A percentile compares a stretch with the other conserved stretches of the same genome.
phyloP scores from a whole-genome alignment of 75 land plant genomes.

The Larix kaempferi region DNA sequence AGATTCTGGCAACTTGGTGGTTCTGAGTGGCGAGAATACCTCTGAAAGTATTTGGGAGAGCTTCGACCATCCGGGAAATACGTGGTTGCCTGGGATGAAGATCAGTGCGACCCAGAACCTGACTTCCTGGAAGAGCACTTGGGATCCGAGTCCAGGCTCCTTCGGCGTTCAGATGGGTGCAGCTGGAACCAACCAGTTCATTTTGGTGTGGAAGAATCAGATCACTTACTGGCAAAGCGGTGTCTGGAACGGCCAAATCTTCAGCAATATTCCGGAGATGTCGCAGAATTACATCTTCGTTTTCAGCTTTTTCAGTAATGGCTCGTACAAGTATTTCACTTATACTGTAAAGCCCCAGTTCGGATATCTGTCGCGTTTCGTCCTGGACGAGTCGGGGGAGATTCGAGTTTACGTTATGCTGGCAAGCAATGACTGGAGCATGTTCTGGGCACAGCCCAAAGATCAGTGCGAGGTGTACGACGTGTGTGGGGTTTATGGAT shows the following conservation, averaged over 20 bases:
- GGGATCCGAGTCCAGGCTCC: conserved; percentile 31
- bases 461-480: conserved; percentile 20
- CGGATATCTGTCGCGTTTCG: background rate
- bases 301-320: background rate
- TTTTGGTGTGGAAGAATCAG: conserved; percentile 12
- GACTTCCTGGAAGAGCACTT: conserved; percentile 23
- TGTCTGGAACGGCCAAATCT: conserved; percentile 27
- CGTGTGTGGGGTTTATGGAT: conserved; percentile 24
- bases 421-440: conserved; percentile 1
- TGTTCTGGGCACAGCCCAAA: background rate
- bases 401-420: conserved; percentile 9
- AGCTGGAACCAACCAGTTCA: background rate
- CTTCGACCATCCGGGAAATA: conserved; percentile 60
- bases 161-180: conserved; percentile 21
- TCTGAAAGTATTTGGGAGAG: conserved; percentile 42
- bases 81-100: conserved; percentile 53
- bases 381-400: conserved; percentile 32
- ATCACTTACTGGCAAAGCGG: conserved; percentile 28
- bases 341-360: background rate
- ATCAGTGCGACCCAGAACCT: conserved; percentile 22
- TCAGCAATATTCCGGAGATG: conserved; percentile 17
- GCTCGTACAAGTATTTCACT: background rate
- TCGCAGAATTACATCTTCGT: background rate
- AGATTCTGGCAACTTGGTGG: conserved; percentile 7
- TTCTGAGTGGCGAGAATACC: background rate